Base-by-base conservation (phyloP, 768 basidiomycete species). In the Clathrus columnatus region DNA sequence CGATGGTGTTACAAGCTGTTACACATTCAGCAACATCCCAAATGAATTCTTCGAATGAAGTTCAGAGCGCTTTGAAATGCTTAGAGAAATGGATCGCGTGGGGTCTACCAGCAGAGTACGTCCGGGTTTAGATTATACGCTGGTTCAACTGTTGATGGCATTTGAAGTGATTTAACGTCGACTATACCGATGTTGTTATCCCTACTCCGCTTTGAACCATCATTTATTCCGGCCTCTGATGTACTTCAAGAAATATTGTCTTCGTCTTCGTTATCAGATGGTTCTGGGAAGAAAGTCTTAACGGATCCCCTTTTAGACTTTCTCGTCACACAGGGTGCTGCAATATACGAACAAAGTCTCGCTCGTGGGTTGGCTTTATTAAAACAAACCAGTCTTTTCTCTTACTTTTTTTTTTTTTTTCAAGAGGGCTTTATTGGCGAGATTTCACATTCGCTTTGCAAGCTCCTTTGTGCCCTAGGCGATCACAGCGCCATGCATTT, bases 301-400 rank as follows among this genome's bases (percentile, higher is more conserved):
- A 91, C 91, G 0, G 88, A 93, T 63, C 93, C 93, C 2, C 71
- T 97, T 6, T 72, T 96, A n/a, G 69, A 82, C 2, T 97, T 91
- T 91, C 64, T 84, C 0, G 76, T 83, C 57, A 65, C 71, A 0
- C 71, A 75, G 44, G 89, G 85, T 7, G 67, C 71, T 23, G 62
- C 64, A 11, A 79, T 87, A 20, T 64, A 78, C 16, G 64, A 72
- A 30, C 62, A 68, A 5, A 69, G 67, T 18, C 58, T 71, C 17
- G 65, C 60, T 16, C 65, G 75, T 75, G 61, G 66, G 71, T 66
- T 42, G 17, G 6, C 14, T 26, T 8, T n/a, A 56, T 53, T 17
- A 32, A 42, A 50, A 7, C 24, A 42, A 50, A 7, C 24, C 17
- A 17, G 36, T 16, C 45, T 46, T 11, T n/a, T 17, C 7, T 55